Percentiles rank a stretch among this genome's conserved stretches.
phyloP scores from a whole-genome alignment of 1,139 yeast genomes.

The Kodamaea arcana region DNA sequence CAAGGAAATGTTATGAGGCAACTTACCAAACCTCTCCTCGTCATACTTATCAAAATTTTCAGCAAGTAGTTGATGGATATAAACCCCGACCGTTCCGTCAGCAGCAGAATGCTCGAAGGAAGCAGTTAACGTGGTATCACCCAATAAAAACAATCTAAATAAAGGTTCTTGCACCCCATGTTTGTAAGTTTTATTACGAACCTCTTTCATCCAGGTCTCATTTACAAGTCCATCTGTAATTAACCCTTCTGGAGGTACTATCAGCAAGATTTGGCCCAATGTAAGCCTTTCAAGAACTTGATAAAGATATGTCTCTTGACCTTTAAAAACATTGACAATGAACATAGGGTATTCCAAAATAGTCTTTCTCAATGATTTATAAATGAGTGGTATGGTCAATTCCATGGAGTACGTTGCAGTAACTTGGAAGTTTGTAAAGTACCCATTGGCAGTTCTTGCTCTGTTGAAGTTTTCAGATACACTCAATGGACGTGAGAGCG shows the following conservation, averaged over 20 bases:
- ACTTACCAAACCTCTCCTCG: background rate
- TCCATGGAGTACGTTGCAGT: slow-evolving; percentile 30
- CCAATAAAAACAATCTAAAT: slow-evolving; percentile 27
- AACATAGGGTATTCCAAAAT: slow-evolving; percentile 34
- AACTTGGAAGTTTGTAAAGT: slow-evolving; percentile 32
- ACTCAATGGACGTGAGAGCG: slow-evolving; percentile 23
- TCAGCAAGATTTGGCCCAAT: slow-evolving; percentile 24
- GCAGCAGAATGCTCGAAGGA: slow-evolving; percentile 40
- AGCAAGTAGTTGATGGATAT: slow-evolving; percentile 36
- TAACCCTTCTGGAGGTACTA: slow-evolving; percentile 8
- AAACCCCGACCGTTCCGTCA: slow-evolving; percentile 41
- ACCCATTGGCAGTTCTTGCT: slow-evolving; percentile 27
- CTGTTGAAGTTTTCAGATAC: slow-evolving; percentile 35
- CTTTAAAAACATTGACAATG: slow-evolving; percentile 27
- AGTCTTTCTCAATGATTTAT: slow-evolving; percentile 27
- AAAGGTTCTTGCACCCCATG: slow-evolving; percentile 27
- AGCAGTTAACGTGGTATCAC: slow-evolving; percentile 21
- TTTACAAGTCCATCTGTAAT: slow-evolving; percentile 18
- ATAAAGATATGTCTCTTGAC: slow-evolving; percentile 13
- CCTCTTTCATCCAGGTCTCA: slow-evolving; percentile 26
- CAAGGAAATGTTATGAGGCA: background rate
- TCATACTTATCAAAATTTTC: slow-evolving; percentile 13
- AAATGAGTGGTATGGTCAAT: slow-evolving; percentile 16
- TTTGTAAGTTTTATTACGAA: slow-evolving; percentile 20
- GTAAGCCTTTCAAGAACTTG: slow-evolving; percentile 21